A percentile compares a stretch with the other conserved stretches of the same genome.
Conservation (phyloP, 1,139 yeast species). For the Debaryomycetaceae sp. region DNA sequence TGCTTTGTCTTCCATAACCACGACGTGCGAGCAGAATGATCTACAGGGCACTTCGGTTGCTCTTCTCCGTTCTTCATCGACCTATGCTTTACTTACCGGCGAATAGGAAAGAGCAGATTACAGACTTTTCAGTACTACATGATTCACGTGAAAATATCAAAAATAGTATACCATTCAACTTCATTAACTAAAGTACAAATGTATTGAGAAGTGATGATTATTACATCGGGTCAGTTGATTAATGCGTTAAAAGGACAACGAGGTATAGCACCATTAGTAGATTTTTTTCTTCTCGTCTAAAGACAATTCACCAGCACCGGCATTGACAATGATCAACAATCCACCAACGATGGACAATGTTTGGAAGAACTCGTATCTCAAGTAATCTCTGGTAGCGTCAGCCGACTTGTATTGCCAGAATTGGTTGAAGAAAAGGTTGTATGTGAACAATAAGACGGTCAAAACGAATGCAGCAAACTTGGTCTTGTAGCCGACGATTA, state of each 20-base stretch:
- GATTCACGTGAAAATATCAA: conserved; percentile 3
- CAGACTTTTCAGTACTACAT: not conserved
- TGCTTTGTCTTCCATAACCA: conserved; percentile 12
- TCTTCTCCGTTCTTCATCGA: conserved; percentile 6
- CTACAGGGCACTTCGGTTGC: conserved; percentile 25
- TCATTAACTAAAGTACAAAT: not conserved
- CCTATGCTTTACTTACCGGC: not conserved
- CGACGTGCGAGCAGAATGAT: conserved; percentile 16
- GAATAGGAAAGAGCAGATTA: not conserved
- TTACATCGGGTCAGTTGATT: not conserved
- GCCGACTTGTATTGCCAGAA: conserved; percentile 77
- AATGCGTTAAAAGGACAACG: not conserved
- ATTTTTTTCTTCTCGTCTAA: conserved; percentile 95
- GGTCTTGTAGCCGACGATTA: conserved; percentile 91
- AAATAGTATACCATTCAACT: not conserved
- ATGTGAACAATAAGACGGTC: conserved; percentile 68
- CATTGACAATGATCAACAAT: conserved; percentile 79
- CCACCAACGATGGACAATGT: conserved; percentile 95
- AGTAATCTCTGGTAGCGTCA: conserved; percentile 81
- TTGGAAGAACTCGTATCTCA: conserved; percentile 93
- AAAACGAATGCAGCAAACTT: conserved; percentile 81
- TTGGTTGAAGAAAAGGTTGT: conserved; percentile 78
- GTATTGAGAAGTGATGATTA: not conserved
- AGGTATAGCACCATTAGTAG: conserved; percentile 39
- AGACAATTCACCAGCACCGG: conserved; percentile 95